A percentile compares a stretch with the other conserved stretches of the same genome.
These are phyloP conservation scores for Euphorbia lathyris DNA, from an alignment of 345 rosid genomes.

Conservation along the genomic window DNA sequence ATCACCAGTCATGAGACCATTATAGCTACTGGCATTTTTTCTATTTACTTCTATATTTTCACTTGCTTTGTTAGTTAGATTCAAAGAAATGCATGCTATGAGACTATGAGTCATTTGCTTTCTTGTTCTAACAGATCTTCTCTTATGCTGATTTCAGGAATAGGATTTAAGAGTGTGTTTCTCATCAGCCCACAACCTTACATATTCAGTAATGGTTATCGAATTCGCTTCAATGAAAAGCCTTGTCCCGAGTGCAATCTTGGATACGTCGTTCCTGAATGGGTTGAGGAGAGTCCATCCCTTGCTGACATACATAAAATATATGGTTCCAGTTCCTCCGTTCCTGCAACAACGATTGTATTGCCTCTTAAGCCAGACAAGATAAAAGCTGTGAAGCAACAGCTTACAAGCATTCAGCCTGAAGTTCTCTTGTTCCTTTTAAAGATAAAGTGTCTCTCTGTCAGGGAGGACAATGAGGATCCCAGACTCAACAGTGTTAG, in stretches of 20 bases:
- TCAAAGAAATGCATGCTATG: neutral
- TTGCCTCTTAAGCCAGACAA: constrained; percentile 68
- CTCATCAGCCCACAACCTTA: constrained; percentile 12
- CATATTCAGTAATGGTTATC: constrained; percentile 37
- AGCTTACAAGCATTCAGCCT: constrained; percentile 63
- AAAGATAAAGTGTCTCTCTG: constrained; percentile 63
- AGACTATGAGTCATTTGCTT: neutral
- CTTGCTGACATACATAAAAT: constrained; percentile 42
- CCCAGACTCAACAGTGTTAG: constrained; percentile 40
- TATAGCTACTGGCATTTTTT: neutral
- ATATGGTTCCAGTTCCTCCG: constrained; percentile 41
- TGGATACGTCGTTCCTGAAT: constrained; percentile 75
- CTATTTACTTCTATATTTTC: neutral
- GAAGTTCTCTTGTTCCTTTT: constrained; percentile 60
- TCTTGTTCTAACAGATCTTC: neutral
- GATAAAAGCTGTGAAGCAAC: constrained; percentile 58
- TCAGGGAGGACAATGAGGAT: constrained; percentile 49
- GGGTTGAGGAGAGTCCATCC: constrained; percentile 61
- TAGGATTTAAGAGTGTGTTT: constrained; percentile 24
- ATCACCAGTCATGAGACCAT: neutral
- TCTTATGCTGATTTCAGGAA: constrained; percentile 6
- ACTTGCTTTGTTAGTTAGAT: too few relatives aligned
- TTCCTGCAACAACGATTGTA: constrained; percentile 59
- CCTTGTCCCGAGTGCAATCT: constrained; percentile 60
- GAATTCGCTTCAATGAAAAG: constrained; percentile 55